Conservation (phyloP, 257 asterid genomes). For the Nicotiana tomentosiformis region DNA sequence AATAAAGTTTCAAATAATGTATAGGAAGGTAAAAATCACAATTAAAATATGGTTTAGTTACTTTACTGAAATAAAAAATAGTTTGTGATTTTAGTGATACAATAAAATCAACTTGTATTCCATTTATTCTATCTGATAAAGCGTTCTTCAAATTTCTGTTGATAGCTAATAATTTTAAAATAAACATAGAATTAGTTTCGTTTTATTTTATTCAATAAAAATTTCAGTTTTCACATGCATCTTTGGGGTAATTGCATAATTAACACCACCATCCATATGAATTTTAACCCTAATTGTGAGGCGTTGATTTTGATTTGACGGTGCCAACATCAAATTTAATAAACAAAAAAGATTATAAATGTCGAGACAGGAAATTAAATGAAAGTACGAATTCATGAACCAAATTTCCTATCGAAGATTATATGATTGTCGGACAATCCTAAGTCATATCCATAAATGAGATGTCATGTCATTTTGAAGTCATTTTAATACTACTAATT, state of each 20-base stretch:
- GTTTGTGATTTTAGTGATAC: too few relatives aligned
- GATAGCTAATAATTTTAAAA: not conserved
- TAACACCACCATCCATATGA: not conserved
- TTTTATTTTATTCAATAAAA: not conserved
- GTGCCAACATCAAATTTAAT: not conserved
- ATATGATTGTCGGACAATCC: not conserved
- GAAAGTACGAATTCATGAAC: not conserved
- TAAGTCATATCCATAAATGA: not conserved
- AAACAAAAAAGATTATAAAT: not conserved
- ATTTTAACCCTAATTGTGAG: not conserved
- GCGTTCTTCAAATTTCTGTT: not conserved
- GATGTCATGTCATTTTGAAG: not conserved
- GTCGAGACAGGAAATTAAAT: not conserved
- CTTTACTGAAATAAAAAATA: too few relatives aligned
- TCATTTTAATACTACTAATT: not conserved
- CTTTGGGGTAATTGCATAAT: not conserved
- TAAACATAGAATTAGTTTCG: not conserved
- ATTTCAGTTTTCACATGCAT: not conserved
- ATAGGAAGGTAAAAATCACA: too few relatives aligned
- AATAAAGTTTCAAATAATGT: too few relatives aligned
- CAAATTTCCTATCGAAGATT: not conserved
- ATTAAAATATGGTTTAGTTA: too few relatives aligned
- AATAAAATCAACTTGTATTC: not conserved
- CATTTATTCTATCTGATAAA: not conserved
- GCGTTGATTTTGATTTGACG: not conserved